Conservation (phyloP, 257 asterid genomes). For the Solanum dulcamara region DNA sequence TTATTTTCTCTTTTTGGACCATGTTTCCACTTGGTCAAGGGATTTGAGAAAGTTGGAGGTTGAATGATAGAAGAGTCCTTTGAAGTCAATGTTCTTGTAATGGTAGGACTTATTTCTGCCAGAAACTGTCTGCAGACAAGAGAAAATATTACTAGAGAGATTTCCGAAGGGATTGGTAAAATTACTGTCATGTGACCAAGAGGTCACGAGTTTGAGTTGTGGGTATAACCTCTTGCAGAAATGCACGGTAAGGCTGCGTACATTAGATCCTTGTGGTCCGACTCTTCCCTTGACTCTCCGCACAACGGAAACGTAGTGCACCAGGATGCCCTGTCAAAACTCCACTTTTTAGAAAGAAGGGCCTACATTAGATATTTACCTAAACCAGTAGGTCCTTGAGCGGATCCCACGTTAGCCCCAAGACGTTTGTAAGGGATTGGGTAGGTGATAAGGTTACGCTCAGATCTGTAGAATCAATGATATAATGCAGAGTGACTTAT, state of each 20-base stretch:
- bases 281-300: not conserved
- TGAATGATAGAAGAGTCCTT: not conserved
- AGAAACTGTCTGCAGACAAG: not conserved
- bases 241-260: not conserved
- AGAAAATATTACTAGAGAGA: not conserved
- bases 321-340: not conserved
- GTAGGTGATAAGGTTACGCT: not conserved
- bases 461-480: not conserved
- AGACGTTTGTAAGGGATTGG: not conserved
- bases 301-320: not conserved
- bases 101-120: not conserved
- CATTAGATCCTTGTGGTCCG: not conserved
- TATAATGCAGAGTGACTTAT: not conserved
- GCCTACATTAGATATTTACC: too few species aligned
- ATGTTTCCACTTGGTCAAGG: not conserved
- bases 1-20: not conserved
- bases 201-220: not conserved
- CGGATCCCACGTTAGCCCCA: too few species aligned
- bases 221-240: not conserved
- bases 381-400: too few species aligned
- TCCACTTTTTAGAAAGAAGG: too few species aligned
- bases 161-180: not conserved
- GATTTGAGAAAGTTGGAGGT: not conserved
- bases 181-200: not conserved
- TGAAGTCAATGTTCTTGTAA: not conserved